A percentile compares a stretch with the other conserved stretches of the same genome.
phyloP scores from a whole-genome alignment of 371 early-diverging fungal species.

The Lichtheimia hyalospora region DNA sequence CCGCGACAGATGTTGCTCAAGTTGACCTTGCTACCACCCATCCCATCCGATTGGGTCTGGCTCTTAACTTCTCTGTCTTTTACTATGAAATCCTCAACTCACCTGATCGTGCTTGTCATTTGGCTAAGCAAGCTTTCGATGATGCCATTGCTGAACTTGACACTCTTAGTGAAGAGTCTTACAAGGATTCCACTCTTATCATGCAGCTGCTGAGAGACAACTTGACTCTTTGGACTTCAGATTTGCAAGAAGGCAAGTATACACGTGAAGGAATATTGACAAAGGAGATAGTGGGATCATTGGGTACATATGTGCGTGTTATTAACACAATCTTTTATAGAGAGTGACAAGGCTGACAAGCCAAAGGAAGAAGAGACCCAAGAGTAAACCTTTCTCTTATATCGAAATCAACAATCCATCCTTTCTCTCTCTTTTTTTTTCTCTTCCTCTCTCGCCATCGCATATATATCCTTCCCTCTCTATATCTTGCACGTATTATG shows the following conservation, averaged over 20 bases:
- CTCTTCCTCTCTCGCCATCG: slow-evolving; percentile 2
- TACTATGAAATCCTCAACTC: slow-evolving; percentile 99
- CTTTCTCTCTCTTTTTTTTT: not conserved
- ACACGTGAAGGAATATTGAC: not conserved
- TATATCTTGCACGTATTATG: not conserved
- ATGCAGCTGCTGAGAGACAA: slow-evolving; percentile 99
- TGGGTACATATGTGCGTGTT: not conserved
- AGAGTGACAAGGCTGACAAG: slow-evolving; percentile 16
- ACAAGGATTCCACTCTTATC: slow-evolving; percentile 99
- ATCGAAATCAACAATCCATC: not conserved
- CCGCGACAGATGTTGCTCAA: slow-evolving; percentile 94
- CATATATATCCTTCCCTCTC: not conserved
- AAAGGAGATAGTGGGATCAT: slow-evolving; percentile 1
- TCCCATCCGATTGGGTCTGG: slow-evolving; percentile 99
- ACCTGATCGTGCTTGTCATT: slow-evolving; percentile 97
- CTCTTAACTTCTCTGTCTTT: slow-evolving; percentile 99
- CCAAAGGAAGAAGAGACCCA: slow-evolving; percentile 15
- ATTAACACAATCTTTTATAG: not conserved
- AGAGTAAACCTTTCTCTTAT: slow-evolving; percentile 10
- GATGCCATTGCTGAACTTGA: slow-evolving; percentile 99
- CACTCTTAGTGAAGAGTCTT: slow-evolving; percentile 97
- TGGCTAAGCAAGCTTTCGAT: slow-evolving; percentile 99
- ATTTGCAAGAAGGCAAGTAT: slow-evolving; percentile 80
- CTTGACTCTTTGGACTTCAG: slow-evolving; percentile 99
- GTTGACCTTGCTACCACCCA: slow-evolving; percentile 97